phyloP scores from a whole-genome alignment of 495 filamentous ascomycete species.

The Neurospora sp. region DNA sequence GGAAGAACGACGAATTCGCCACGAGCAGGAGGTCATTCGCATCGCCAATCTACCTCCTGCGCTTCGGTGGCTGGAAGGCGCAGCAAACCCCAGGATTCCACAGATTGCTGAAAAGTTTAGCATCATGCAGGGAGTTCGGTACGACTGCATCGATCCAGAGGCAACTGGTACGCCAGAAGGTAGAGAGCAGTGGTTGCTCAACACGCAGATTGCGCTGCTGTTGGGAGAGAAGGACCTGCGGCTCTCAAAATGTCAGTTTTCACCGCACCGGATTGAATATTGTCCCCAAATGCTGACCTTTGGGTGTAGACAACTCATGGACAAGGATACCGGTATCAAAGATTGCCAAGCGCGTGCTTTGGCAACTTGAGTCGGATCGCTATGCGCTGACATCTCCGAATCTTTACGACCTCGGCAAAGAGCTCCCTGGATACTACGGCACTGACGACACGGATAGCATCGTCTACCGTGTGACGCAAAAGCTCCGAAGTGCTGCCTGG shows the following conservation, averaged over 20 bases:
- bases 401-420: conserved; percentile 35
- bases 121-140: conserved; percentile 40
- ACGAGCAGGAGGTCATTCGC: conserved; percentile 37
- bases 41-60: conserved; percentile 41
- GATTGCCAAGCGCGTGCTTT: conserved; percentile 38
- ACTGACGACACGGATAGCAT: conserved; percentile 29
- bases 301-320: conserved; percentile 55
- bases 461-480: conserved; percentile 26
- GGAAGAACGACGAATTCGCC: conserved; percentile 35
- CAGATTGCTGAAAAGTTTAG: conserved; percentile 41
- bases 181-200: conserved; percentile 65
- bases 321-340: conserved; percentile 39
- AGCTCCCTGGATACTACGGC: conserved; percentile 33
- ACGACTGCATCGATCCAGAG: conserved; percentile 41
- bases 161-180: conserved; percentile 35
- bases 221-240: conserved; percentile 68
- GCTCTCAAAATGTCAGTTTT: conserved; percentile 57
- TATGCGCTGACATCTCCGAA: conserved; percentile 36
- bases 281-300: conserved; percentile 4
- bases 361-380: conserved; percentile 38
- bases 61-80: conserved; percentile 42
- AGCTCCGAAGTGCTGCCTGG: conserved; percentile 33
- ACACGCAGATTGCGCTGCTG: conserved; percentile 63
- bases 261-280: background rate
- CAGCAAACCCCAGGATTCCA: conserved; percentile 35